These are phyloP conservation scores for Athelia sp. DNA, from an alignment of 1,284 basidiomycete species.

Conservation along the genomic window DNA sequence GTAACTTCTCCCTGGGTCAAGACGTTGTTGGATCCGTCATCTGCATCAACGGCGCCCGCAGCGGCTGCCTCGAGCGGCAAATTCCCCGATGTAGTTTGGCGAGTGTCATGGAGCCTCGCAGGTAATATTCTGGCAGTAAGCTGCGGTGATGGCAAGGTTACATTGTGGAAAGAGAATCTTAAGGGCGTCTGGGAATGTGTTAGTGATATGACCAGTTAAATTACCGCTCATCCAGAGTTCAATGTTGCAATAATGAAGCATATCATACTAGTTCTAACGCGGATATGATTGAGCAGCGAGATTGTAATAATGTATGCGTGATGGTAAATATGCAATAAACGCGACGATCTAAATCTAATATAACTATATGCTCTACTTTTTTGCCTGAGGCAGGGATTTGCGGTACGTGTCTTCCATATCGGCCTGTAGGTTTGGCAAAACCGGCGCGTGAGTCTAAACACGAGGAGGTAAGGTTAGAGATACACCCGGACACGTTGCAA, in stretches of 20 bases:
- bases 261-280: too few relatives aligned
- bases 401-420: conserved; percentile 72
- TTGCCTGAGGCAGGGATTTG: conserved; percentile 43
- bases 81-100: conserved; percentile 96
- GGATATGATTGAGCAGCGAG: not conserved
- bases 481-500: not conserved
- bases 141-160: conserved; percentile 97
- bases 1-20: conserved; percentile 81
- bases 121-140: conserved; percentile 96
- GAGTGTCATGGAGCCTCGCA: conserved; percentile 94
- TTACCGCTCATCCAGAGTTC: too few relatives aligned
- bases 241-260: too few relatives aligned
- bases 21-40: conserved; percentile 77
- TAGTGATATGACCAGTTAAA: conserved; percentile 82
- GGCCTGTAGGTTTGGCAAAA: conserved; percentile 85
- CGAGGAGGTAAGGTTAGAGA: conserved; percentile 2
- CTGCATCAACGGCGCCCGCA: conserved; percentile 35
- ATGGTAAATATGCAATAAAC: not conserved
- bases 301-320: not conserved
- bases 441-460: conserved; percentile 70
- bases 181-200: conserved; percentile 96
- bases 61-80: conserved; percentile 46
- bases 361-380: conserved; percentile 36
- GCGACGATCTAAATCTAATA: not conserved
- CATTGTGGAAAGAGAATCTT: conserved; percentile 96